Base-by-base conservation (phyloP, 2,329 filamentous ascomycete genomes). In the Trichoderma sp. region DNA sequence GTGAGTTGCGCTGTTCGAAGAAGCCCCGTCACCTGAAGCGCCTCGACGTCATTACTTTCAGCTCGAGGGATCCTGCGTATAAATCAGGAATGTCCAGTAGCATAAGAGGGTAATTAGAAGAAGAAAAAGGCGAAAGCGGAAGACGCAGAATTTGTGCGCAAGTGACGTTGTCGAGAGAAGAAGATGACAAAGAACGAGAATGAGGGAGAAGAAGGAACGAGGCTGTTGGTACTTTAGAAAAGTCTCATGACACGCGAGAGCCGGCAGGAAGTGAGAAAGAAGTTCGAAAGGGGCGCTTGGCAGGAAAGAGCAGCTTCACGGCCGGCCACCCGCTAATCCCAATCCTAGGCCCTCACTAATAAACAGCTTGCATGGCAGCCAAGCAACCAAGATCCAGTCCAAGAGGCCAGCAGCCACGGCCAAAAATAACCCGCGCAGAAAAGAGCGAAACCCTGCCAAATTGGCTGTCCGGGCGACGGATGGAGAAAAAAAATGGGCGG, bases 391-490 rank as follows among this genome's bases (percentile, higher is more conserved):
- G 43, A 40, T 59, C 5, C 13, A 60, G 31, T 27, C n/a, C 10
- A n/a, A 47, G 21, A 43, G 13, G 37, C n/a, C 21, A 60, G n/a
- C 37, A 43, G n/a, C 21, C 16, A 31, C 57, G 14, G 14, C 43
- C 43, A 43, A 58, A 55, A 68, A 61, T 52, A 61, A 68, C 33
- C 31, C 55, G 47, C 21, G 31, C 49, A 16, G 29, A 24, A 40
- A 40, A 31, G 27, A 40, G n/a, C n/a, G 10, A 10, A 37, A 13
- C 49, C 49, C 52, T 56, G 60, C 53, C 68, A 55, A 59, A 56
- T 47, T 69, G 60, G 68, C 68, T 69, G 68, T 60, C 68, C 68
- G 56, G 68, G 55, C 58, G 68, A 69, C 68, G 68, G 63, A 67
- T 59, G 63, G 63, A 67, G 63, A 40, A n/a, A n/a, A n/a, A n/a